These are phyloP conservation scores for Saitozyma sp. DNA, from an alignment of 768 basidiomycete species.

Conservation along the genomic window DNA sequence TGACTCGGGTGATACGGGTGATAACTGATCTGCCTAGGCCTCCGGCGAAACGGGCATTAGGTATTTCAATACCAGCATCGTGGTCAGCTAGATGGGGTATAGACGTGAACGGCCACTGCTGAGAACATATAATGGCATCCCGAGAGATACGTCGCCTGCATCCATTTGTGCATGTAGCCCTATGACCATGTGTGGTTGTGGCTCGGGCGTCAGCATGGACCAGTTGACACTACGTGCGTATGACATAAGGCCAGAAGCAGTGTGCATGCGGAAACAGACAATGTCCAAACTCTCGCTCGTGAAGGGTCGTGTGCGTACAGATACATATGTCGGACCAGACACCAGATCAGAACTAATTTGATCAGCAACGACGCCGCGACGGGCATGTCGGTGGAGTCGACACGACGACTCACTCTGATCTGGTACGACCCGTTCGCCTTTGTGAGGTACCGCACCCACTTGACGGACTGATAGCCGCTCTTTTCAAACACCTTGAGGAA, in stretches of 20 bases:
- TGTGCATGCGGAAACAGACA: too few species aligned
- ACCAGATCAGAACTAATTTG: not conserved
- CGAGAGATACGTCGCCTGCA: too few species aligned
- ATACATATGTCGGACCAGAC: not conserved
- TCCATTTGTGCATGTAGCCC: too few species aligned
- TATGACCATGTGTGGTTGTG: too few species aligned
- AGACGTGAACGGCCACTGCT: too few species aligned
- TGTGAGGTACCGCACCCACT: slow-evolving; percentile 93
- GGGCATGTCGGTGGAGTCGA: not conserved
- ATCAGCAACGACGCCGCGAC: not conserved
- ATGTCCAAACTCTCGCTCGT: not conserved
- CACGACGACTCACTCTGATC: slow-evolving; percentile 69
- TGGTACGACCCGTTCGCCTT: slow-evolving; percentile 93
- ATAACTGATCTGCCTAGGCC: slow-evolving; percentile 2
- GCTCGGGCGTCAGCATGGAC: too few species aligned
- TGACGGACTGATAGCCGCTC: slow-evolving; percentile 87
- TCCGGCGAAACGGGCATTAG: slow-evolving; percentile 18
- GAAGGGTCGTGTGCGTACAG: not conserved
- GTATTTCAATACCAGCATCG: slow-evolving; percentile 12
- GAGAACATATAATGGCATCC: too few species aligned
- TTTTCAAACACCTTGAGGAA: slow-evolving; percentile 99
- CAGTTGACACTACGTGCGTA: too few species aligned
- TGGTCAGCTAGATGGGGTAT: too few species aligned
- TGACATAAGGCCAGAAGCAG: too few species aligned
- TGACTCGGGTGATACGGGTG: not conserved